These are phyloP conservation scores for Magnusiomyces paraingens DNA, from an alignment of 1,139 yeast genomes.

Conservation along the genomic window DNA sequence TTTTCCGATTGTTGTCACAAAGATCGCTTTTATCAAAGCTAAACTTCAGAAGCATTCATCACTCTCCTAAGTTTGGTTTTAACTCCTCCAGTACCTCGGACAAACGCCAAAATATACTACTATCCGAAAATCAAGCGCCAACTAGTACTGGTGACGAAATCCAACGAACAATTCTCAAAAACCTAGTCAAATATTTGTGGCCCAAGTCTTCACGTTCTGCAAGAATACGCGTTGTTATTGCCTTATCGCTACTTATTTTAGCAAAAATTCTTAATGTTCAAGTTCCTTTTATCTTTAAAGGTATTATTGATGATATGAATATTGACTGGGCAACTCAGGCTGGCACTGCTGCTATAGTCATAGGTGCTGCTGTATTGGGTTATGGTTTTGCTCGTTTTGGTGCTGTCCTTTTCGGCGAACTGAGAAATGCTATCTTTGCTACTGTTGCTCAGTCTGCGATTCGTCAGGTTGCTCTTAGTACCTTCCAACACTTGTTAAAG, in stretches of 20 bases:
- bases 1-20: no score
- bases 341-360: slow-evolving; percentile 48
- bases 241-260: slow-evolving; percentile 62
- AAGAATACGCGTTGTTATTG: slow-evolving; percentile 67
- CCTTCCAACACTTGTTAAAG: slow-evolving; percentile 74
- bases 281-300: slow-evolving; percentile 91
- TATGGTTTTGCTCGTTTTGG: slow-evolving; percentile 95
- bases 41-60: background rate
- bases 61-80: background rate
- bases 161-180: slow-evolving; percentile 27
- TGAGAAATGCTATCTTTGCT: slow-evolving; percentile 92
- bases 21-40: no score
- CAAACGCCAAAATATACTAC: slow-evolving; percentile 10
- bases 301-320: slow-evolving; percentile 87
- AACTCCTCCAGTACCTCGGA: slow-evolving; percentile 11
- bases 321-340: slow-evolving; percentile 70
- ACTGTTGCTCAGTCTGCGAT: slow-evolving; percentile 94
- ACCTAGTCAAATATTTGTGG: slow-evolving; percentile 73
- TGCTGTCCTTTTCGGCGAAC: slow-evolving; percentile 87
- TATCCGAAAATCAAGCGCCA: slow-evolving; percentile 10
- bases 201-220: slow-evolving; percentile 68
- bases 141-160: slow-evolving; percentile 13
- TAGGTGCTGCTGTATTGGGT: slow-evolving; percentile 72
- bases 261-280: slow-evolving; percentile 87
- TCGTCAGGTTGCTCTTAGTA: slow-evolving; percentile 79